Evolutionary conservation across 2,329 filamentous ascomycete species (phyloP).

Genomic region (Bretziella fagacearum): DNA sequence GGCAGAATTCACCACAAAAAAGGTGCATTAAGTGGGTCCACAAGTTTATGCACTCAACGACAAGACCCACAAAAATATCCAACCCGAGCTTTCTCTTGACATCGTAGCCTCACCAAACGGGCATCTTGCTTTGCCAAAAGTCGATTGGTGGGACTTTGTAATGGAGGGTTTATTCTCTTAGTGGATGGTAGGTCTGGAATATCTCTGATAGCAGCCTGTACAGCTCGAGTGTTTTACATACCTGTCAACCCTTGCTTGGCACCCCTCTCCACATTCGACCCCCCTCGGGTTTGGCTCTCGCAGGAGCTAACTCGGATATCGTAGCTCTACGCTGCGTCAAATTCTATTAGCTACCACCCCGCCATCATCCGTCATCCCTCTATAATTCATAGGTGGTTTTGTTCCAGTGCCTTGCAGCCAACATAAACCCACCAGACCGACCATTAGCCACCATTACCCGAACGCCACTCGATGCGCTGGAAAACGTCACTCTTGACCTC

Average conservation of each 20-base stretch:
- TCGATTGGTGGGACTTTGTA: too few species aligned
- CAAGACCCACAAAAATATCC: too few species aligned
- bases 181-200: not conserved
- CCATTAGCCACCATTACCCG: not conserved
- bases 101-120: not conserved
- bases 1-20: not conserved
- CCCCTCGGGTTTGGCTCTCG: not conserved
- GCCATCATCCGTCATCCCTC: not conserved
- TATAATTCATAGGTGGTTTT: not conserved
- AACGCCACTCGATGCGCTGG: not conserved
- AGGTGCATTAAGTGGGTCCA: too few species aligned
- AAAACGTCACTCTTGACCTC: not conserved
- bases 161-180: too few species aligned
- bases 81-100: too few species aligned
- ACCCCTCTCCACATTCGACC: not conserved
- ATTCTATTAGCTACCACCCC: too few species aligned
- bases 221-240: not conserved
- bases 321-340: not conserved
- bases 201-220: too few species aligned
- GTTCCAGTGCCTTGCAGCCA: constrained; percentile 2
- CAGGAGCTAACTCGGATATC: not conserved
- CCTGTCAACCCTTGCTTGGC: not conserved
- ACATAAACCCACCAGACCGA: not conserved
- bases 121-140: too few species aligned
- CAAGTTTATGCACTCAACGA: too few species aligned